Evolutionary conservation across 2,329 filamentous ascomycete species (phyloP).

Genomic region (Pseudogymnoascus sp.): DNA sequence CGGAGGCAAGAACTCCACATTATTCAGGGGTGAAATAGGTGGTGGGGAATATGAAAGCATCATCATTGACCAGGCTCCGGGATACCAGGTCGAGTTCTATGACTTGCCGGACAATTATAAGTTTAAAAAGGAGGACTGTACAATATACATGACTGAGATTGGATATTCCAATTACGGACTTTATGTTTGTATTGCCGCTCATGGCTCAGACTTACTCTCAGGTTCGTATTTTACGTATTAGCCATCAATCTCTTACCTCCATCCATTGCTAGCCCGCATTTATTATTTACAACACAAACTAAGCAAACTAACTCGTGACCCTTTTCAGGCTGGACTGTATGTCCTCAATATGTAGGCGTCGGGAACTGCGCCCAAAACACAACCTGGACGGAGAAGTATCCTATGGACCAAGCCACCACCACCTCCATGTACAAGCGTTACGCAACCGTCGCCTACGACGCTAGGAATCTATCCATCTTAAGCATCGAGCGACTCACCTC

Average conservation of each 20-base stretch:
- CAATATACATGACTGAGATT: background rate
- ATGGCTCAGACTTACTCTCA: background rate
- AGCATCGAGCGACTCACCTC: background rate
- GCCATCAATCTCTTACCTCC: background rate
- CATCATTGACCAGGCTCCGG: slow-evolving; percentile 1
- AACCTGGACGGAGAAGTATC: slow-evolving; percentile 1
- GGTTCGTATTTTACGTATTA: background rate
- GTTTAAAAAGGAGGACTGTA: background rate
- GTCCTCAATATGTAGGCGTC: background rate
- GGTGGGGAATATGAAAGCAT: background rate
- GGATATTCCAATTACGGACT: background rate
- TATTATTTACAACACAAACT: background rate
- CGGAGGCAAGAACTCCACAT: background rate
- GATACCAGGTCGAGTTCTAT: slow-evolving; percentile 1
- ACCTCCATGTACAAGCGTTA: background rate
- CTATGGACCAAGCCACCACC: slow-evolving; percentile 2
- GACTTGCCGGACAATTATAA: background rate
- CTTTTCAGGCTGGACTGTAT: background rate
- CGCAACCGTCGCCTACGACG: background rate
- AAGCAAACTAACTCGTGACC: background rate
- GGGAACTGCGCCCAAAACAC: background rate
- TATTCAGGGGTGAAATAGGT: background rate
- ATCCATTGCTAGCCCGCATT: background rate
- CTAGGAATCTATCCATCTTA: background rate
- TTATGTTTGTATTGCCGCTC: slow-evolving; percentile 2